Evolutionary conservation across 169 alveolate species (phyloP), one percentile per base, ranked within the genome.

Genomic region (Amoebophrya sp.): DNA sequence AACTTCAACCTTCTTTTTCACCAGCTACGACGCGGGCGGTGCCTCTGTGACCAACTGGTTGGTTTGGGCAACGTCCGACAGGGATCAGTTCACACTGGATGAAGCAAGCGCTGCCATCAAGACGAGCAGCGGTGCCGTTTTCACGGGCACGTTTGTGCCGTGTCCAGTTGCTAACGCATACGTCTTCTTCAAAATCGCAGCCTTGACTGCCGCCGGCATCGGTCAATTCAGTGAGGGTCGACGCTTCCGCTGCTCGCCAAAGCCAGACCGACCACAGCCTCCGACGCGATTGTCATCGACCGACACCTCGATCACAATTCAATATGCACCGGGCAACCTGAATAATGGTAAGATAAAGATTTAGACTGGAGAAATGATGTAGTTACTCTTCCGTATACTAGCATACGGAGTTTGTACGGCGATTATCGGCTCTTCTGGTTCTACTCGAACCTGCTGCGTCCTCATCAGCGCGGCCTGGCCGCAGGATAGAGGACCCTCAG

Each of bases 1-100:
- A n/a, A n/a, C n/a, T n/a, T n/a, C n/a, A n/a, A n/a, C n/a, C n/a
- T n/a, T n/a, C n/a, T n/a, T n/a, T n/a, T n/a, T n/a, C 65, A 65
- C 18, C 83, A 65, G 83, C 39, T 65, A 65, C 83, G 83, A 65
- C 83, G n/a, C 39, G 38, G 83, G 83, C 83, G 83, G 83, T 36
- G 83, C 83, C 1, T 36, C 83, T 6, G 83, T 65, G 36, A 65
- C 83, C 12, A 65, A 65, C 83, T 65, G 83, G 83, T 36, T 65
- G 18, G 83, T 65, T 1, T 65, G 83, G 83, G 83, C 83, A 1
- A 65, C 83, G 83, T 65, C 83, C 39, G 83, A 65, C 83, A 29
- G 83, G 36, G 18, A 65, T 26, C 0, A 6, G 2, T 65, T 65
- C 83, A 29, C 3, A 65, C n/a, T n/a, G n/a, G n/a, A n/a, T 6